Percentiles rank a stretch among this genome's conserved stretches.
phyloP scores from a whole-genome alignment of 139 green algal species.

The Chlorella sp. region DNA sequence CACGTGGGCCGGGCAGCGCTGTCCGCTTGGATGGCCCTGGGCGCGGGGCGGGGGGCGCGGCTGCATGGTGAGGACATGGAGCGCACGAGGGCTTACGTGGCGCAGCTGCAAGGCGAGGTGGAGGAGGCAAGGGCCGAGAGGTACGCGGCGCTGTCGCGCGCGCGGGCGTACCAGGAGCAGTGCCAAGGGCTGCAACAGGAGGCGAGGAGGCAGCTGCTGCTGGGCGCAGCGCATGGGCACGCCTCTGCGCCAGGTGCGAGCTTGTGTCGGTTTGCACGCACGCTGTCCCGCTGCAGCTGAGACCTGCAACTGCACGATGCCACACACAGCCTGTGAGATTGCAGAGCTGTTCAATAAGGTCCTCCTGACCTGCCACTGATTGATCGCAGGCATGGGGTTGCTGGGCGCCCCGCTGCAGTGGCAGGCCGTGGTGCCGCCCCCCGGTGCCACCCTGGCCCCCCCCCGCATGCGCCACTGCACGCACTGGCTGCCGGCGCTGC shows the following conservation, averaged over 20 bases:
- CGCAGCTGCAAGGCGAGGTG: not conserved
- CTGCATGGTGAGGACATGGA: conserved; percentile 22
- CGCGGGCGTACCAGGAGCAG: not conserved
- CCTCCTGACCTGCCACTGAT: too few relatives aligned
- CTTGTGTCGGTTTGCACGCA: too few relatives aligned
- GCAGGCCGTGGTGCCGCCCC: conserved; percentile 12
- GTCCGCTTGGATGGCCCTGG: conserved; percentile 18
- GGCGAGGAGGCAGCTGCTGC: not conserved
- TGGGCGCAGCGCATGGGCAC: not conserved
- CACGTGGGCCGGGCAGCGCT: not conserved
- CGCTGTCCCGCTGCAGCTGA: too few relatives aligned
- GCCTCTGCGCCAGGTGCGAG: too few relatives aligned
- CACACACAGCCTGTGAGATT: too few relatives aligned
- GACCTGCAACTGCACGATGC: too few relatives aligned
- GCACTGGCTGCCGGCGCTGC: conserved; percentile 15
- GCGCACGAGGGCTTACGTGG: conserved; percentile 13
- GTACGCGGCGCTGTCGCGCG: not conserved
- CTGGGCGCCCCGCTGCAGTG: conserved; percentile 22
- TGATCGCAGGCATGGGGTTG: too few relatives aligned
- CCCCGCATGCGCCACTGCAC: conserved; percentile 24
- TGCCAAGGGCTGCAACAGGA: not conserved
- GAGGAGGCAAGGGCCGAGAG: not conserved
- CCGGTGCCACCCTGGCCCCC: not conserved
- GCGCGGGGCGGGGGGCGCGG: conserved; percentile 4
- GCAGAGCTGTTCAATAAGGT: too few relatives aligned